Percentiles rank a stretch among this genome's conserved stretches.
Conservation (phyloP, 164 flowering plant genomes). For the Annona squamosa region DNA sequence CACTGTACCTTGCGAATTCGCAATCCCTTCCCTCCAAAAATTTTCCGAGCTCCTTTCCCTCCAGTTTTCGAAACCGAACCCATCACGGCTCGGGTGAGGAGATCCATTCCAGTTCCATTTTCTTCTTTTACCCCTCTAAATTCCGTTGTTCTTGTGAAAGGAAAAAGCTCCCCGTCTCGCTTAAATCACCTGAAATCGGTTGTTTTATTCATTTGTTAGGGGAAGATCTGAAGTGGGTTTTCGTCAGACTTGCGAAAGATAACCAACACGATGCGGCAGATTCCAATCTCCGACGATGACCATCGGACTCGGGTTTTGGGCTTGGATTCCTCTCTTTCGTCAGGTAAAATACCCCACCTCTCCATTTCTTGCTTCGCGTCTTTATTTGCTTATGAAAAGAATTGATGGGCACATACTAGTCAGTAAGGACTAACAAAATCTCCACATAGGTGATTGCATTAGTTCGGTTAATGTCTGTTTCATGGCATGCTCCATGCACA, state of each 20-base stretch:
- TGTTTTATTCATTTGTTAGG: neutral
- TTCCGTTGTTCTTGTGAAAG: neutral
- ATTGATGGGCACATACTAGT: no score
- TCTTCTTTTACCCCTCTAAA: neutral
- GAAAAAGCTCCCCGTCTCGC: neutral
- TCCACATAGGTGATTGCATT: no score
- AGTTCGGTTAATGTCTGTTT: no score
- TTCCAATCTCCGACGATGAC: conserved; percentile 2
- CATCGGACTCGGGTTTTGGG: conserved; percentile 6
- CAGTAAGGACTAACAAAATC: no score
- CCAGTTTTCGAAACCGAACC: neutral
- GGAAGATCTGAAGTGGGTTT: conserved; percentile 3
- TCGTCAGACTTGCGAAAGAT: neutral
- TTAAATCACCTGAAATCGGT: neutral
- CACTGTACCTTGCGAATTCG: neutral
- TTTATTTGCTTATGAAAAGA: no score
- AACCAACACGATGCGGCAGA: neutral
- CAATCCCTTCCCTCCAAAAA: neutral
- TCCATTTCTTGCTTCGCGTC: neutral
- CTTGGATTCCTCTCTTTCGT: conserved; percentile 9
- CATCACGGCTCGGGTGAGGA: neutral
- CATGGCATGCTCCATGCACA: no score
- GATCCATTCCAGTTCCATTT: neutral
- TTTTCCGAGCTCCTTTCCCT: neutral
- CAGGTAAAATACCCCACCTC: neutral